A percentile compares a stretch with the other conserved stretches of the same genome.
Evolutionary conservation across 1,284 basidiomycete genomes (phyloP).

Genomic region (Pterulicium gracile): DNA sequence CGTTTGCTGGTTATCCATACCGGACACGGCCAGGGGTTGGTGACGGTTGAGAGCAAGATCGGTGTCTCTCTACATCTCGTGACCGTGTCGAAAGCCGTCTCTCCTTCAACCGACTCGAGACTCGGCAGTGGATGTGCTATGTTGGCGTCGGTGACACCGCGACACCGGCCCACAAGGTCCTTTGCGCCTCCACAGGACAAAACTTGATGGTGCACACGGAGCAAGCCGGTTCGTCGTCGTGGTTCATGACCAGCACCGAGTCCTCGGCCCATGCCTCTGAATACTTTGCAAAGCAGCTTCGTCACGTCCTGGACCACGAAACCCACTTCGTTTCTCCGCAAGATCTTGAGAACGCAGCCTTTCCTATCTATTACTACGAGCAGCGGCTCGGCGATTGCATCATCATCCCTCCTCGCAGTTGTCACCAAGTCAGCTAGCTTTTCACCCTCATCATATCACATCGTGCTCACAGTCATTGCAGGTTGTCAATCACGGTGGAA

Average conservation of each 20-base stretch:
- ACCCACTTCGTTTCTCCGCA: constrained; percentile 46
- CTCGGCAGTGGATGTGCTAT: constrained; percentile 75
- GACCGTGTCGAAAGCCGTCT: no score
- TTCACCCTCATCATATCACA: no score
- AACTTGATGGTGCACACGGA: constrained; percentile 75
- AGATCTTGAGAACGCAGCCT: constrained; percentile 56
- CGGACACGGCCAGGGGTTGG: no score
- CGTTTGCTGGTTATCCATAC: constrained; percentile 20
- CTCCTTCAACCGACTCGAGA: no score
- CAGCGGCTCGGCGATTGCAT: constrained; percentile 67
- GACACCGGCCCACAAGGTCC: constrained; percentile 72
- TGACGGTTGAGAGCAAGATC: no score
- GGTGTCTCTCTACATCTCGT: no score
- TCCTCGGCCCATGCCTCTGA: constrained; percentile 37
- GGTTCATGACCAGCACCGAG: constrained; percentile 67
- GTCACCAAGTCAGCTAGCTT: constrained; percentile 41
- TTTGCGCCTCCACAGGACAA: constrained; percentile 70
- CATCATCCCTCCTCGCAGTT: constrained; percentile 66
- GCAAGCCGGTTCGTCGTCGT: constrained; percentile 56
- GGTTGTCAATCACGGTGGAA: constrained; percentile 64
- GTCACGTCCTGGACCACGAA: constrained; percentile 63
- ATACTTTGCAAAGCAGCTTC: constrained; percentile 44
- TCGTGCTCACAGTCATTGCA: no score
- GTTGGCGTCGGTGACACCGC: constrained; percentile 66
- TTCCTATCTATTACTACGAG: constrained; percentile 53